Base-by-base conservation (phyloP, 306 rosid species). In the Abrus precatorius region DNA sequence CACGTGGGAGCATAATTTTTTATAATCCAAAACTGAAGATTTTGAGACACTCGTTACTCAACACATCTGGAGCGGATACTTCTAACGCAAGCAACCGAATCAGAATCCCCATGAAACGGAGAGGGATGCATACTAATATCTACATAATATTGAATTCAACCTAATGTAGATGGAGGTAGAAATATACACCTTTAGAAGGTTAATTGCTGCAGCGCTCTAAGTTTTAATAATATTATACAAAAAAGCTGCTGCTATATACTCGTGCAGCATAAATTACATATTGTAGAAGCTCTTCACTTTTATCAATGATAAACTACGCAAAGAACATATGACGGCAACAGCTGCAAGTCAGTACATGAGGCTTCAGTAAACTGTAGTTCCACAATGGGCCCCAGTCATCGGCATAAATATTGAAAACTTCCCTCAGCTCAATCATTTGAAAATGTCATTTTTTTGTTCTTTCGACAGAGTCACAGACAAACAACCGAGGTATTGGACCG, bases 211-310 rank as follows among this genome's bases (percentile, higher is more conserved):
- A 72, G 80, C 29, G 14, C 80, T 81, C 81, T 60, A 78, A 72
- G 75, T 56, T 69, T 67, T 77, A 29, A 71, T 56, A 14, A 79
- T 10, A 34, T 29, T 66, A 79, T 50, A 79, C 74, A 85, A 73
- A 69, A 82, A 50, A 82, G 80, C 57, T 84, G 86, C 84, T 76
- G 55, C 86, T 77, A 80, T 61, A 62, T 77, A 78, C 59, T 64
- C 44, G 9, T 56, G 82, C 69, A 62, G 78, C 52, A 52, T 36
- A 71, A 28, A 70, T 76, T 79, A 75, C 85, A 49, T 13, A 41
- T 12, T 12, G 75, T 76, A 83, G 85, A 83, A 77, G 81, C 76
- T 53, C 60, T 38, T 67, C 61, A 64, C 50, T 48, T 76, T 67
- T 40, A 72, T 52, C 75, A 69, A 28, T 55, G 52, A 61, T 48